A percentile compares a stretch with the other conserved stretches of the same genome.
Evolutionary conservation across 2,329 filamentous ascomycete species (phyloP).

Genomic region (Alternaria angustiovoidea): DNA sequence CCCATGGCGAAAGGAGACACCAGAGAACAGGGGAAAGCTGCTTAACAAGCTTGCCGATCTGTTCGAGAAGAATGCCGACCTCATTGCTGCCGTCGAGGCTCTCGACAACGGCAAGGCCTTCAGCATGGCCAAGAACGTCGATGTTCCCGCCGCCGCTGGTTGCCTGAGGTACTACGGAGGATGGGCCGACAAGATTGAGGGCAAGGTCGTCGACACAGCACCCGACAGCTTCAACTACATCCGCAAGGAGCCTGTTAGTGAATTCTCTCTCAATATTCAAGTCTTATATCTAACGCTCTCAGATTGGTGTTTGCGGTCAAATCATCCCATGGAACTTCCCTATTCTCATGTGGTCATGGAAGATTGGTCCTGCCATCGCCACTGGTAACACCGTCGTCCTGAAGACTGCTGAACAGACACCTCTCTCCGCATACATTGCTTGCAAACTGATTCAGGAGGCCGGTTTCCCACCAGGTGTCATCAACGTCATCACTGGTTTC

Average conservation of each 20-base stretch:
- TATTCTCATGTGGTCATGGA: slow-evolving; percentile 82
- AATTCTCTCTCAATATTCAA: background rate
- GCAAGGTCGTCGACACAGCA: slow-evolving; percentile 83
- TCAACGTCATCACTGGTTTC: slow-evolving; percentile 80
- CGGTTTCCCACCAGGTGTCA: slow-evolving; percentile 78
- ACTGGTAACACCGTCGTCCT: slow-evolving; percentile 76
- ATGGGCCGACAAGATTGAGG: slow-evolving; percentile 90
- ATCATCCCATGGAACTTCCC: slow-evolving; percentile 94
- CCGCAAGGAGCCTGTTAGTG: slow-evolving; percentile 72
- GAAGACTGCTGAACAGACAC: slow-evolving; percentile 81
- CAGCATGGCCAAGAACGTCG: slow-evolving; percentile 73
- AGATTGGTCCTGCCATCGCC: slow-evolving; percentile 77
- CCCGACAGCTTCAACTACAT: slow-evolving; percentile 86
- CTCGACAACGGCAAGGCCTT: slow-evolving; percentile 89
- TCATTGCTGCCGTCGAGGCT: slow-evolving; percentile 82
- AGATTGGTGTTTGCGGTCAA: slow-evolving; percentile 81
- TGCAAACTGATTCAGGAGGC: slow-evolving; percentile 74
- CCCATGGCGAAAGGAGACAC: slow-evolving; percentile 72
- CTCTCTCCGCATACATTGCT: slow-evolving; percentile 72
- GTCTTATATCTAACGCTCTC: slow-evolving; percentile 25
- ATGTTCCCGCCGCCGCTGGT: slow-evolving; percentile 72
- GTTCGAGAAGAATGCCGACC: slow-evolving; percentile 77
- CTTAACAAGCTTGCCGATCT: slow-evolving; percentile 82
- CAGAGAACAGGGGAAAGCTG: slow-evolving; percentile 73
- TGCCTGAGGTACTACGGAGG: slow-evolving; percentile 87